A percentile compares a stretch with the other conserved stretches of the same genome.
Conservation (phyloP, 345 rosid genomes). For the Sisymbrium irio region DNA sequence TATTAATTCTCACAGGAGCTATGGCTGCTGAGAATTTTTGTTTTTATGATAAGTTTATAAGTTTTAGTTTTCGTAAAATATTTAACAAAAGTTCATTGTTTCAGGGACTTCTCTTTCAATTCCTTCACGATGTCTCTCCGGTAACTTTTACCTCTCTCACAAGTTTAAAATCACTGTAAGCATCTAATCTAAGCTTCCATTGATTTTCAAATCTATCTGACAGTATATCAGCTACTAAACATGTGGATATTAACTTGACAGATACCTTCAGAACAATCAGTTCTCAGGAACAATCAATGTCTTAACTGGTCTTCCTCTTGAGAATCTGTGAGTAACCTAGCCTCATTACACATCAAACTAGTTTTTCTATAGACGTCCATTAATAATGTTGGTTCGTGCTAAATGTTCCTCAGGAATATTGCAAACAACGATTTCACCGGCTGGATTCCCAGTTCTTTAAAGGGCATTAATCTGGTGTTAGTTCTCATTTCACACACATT, state of each 20-base stretch:
- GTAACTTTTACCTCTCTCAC: conserved; percentile 58
- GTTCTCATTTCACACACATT: conserved; percentile 35
- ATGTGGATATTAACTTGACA: conserved; percentile 34
- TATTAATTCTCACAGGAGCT: background rate
- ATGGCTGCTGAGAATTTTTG: conserved; percentile 10
- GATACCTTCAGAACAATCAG: conserved; percentile 89
- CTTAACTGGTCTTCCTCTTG: conserved; percentile 83
- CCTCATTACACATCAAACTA: background rate
- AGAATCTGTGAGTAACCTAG: conserved; percentile 68
- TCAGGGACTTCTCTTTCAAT: conserved; percentile 89
- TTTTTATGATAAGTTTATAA: conserved; percentile 9
- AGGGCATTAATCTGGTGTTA: conserved; percentile 66
- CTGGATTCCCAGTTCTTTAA: conserved; percentile 81
- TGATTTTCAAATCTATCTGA: conserved; percentile 41
- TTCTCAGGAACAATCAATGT: conserved; percentile 74
- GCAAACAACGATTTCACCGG: conserved; percentile 82
- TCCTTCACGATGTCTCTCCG: conserved; percentile 61
- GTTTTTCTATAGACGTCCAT: background rate
- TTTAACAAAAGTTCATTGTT: conserved; percentile 26
- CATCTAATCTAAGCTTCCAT: conserved; percentile 19
- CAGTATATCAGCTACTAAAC: background rate
- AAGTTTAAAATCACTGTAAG: conserved; percentile 69
- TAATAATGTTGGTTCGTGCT: conserved; percentile 1
- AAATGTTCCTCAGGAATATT: conserved; percentile 49
- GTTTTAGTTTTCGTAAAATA: background rate